Base-by-base conservation (phyloP, 176 grass and related monocot genomes). In the Saccharum officinarum region DNA sequence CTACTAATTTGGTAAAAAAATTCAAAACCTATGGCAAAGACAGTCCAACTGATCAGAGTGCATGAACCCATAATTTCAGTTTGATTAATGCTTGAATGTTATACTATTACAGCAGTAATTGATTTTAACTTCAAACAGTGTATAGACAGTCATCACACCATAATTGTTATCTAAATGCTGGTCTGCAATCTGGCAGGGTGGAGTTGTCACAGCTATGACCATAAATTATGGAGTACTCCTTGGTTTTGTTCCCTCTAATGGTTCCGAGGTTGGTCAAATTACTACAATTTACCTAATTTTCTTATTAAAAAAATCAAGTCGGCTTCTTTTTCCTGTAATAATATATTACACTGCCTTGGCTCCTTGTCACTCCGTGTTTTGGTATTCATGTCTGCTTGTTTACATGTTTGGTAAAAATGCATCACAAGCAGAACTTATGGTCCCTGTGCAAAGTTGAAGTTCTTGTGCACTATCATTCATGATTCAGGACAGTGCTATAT, bases 191-290 rank as follows among this genome's bases (percentile, higher is more conserved):
- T 80, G 86, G 28, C 75, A 98, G 97, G 97, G 97, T 20, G 97
- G 97, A 84, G 80, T 39, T 50, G 91, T 98, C 57, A 92, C 93
- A 69, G 91, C 93, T 82, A 98, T 95, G 91, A 95, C 97, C 41
- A 89, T 98, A 71, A 95, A 98, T 83, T 94, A 88, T 77, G 97
- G 97, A 61, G 67, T 98, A 46, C 86, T 98, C 81, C 82, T 98
- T 65, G 93, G 93, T 63, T 98, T 94, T 86, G 88, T 95, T 49
- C 89, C 93, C 71, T 95, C 91, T 22, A 84, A 88, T 85, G 88
- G 82, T 87, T 80, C 84, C 44, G 74, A 95, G 91, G 96, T 95
- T 82, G 17, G 83, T 86, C n/a, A 85, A 85, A 80, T 47, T 80
- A 16, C 67, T 61, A 33, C 16, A 36, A 13, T 75, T 90, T 59